These are phyloP conservation scores for Sarcodon sp. DNA, from an alignment of 768 basidiomycete species.

Conservation along the genomic window DNA sequence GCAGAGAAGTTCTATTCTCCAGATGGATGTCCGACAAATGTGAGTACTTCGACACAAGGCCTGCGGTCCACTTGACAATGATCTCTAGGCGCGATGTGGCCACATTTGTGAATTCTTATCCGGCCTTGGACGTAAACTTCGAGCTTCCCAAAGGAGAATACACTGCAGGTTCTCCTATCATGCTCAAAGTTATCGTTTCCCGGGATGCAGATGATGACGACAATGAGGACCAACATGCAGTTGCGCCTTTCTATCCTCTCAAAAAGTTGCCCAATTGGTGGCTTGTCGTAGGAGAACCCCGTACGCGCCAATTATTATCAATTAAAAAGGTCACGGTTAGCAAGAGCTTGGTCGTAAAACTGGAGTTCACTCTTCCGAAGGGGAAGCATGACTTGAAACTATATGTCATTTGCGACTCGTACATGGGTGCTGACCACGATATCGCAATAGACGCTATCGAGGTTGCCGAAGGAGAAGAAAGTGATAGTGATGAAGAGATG, in stretches of 20 bases:
- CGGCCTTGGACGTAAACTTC: slow-evolving; percentile 85
- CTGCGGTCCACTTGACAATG: slow-evolving; percentile 2
- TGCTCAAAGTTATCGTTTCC: slow-evolving; percentile 65
- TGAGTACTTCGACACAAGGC: slow-evolving; percentile 23
- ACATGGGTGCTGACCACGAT: slow-evolving; percentile 87
- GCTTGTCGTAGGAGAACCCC: slow-evolving; percentile 85
- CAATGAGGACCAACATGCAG: slow-evolving; percentile 63
- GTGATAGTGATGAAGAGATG: slow-evolving; percentile 66
- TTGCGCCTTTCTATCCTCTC: slow-evolving; percentile 89
- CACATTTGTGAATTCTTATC: slow-evolving; percentile 92
- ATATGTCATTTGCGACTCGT: slow-evolving; percentile 89
- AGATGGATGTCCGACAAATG: slow-evolving; percentile 84
- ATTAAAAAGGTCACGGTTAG: slow-evolving; percentile 80
- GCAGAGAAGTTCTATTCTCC: slow-evolving; percentile 64
- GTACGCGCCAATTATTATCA: slow-evolving; percentile 70
- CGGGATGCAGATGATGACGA: slow-evolving; percentile 52
- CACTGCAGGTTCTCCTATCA: slow-evolving; percentile 75
- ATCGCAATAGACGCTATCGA: slow-evolving; percentile 72
- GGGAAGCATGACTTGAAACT: slow-evolving; percentile 75
- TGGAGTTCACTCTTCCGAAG: slow-evolving; percentile 82
- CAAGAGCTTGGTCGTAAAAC: slow-evolving; percentile 62
- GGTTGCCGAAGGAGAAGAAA: slow-evolving; percentile 85
- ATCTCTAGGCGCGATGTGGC: slow-evolving; percentile 78
- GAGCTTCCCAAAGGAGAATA: slow-evolving; percentile 83
- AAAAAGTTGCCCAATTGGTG: slow-evolving; percentile 96